Evolutionary conservation across 2,329 filamentous ascomycete genomes (phyloP).

Genomic region (Apiospora kogelbergensis): DNA sequence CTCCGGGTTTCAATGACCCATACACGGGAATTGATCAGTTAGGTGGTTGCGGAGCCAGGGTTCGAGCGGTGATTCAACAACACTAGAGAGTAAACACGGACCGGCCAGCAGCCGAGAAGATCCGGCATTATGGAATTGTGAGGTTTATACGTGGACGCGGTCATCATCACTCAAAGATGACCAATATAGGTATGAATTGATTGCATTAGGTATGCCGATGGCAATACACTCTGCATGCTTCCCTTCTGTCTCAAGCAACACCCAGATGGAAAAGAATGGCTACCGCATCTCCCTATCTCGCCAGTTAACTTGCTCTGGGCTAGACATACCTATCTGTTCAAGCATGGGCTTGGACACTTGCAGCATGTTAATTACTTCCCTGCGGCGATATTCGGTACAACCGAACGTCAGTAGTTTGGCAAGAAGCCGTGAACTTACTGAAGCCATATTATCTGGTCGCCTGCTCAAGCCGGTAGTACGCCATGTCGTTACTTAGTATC

Average conservation of each 20-base stretch:
- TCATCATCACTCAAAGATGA: neutral
- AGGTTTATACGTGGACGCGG: neutral
- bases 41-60: neutral
- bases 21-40: neutral
- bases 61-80: neutral
- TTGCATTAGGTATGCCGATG: neutral
- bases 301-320: neutral
- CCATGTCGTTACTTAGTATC: neutral
- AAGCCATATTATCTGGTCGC: neutral
- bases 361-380: neutral
- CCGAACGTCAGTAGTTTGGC: neutral
- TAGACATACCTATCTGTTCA: too few species aligned
- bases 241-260: neutral
- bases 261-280: too few species aligned
- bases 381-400: neutral
- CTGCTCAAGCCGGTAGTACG: neutral
- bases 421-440: neutral
- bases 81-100: neutral
- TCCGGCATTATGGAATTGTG: neutral
- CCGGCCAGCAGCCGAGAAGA: neutral
- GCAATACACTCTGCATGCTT: neutral
- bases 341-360: too few species aligned
- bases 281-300: neutral
- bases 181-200: neutral
- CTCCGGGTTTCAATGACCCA: neutral